A percentile compares a stretch with the other conserved stretches of the same genome.
phyloP scores from a whole-genome alignment of 495 filamentous ascomycete species.

The Penicillium ucsense region DNA sequence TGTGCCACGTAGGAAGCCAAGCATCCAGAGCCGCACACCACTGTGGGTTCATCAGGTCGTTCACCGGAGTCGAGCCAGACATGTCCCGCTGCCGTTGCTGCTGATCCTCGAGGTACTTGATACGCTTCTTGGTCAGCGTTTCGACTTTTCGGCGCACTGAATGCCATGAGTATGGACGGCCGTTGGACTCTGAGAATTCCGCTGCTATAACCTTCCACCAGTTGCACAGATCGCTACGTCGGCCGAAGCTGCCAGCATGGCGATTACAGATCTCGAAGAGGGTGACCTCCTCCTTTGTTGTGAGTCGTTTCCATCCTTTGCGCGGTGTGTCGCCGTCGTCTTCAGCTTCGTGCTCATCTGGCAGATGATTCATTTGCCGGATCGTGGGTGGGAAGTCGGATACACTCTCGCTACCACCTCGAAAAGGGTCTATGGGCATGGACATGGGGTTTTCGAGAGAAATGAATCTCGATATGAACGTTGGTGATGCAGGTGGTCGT shows the following conservation, averaged over 20 bases:
- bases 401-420: neutral
- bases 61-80: slow-evolving; percentile 2
- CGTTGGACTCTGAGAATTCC: slow-evolving; percentile 31
- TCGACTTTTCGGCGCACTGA: slow-evolving; percentile 40
- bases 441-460: neutral
- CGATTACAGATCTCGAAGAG: slow-evolving; percentile 38
- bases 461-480: neutral
- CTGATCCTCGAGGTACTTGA: slow-evolving; percentile 33
- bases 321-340: slow-evolving; percentile 14
- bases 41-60: slow-evolving; percentile 30
- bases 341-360: slow-evolving; percentile 3
- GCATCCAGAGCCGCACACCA: slow-evolving; percentile 33
- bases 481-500: neutral
- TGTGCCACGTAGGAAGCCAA: slow-evolving; percentile 37
- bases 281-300: slow-evolving; percentile 34
- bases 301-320: slow-evolving; percentile 35
- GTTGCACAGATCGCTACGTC: slow-evolving; percentile 38
- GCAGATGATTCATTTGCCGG: slow-evolving; percentile 10
- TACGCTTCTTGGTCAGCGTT: slow-evolving; percentile 34
- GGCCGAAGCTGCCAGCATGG: slow-evolving; percentile 29
- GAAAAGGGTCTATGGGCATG: slow-evolving; percentile 2
- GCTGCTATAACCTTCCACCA: slow-evolving; percentile 36
- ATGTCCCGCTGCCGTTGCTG: slow-evolving; percentile 6
- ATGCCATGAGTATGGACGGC: slow-evolving; percentile 38
- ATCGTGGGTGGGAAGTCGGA: neutral